Conservation (phyloP, 2,329 filamentous ascomycete species). For the Colletotrichum spinosum region DNA sequence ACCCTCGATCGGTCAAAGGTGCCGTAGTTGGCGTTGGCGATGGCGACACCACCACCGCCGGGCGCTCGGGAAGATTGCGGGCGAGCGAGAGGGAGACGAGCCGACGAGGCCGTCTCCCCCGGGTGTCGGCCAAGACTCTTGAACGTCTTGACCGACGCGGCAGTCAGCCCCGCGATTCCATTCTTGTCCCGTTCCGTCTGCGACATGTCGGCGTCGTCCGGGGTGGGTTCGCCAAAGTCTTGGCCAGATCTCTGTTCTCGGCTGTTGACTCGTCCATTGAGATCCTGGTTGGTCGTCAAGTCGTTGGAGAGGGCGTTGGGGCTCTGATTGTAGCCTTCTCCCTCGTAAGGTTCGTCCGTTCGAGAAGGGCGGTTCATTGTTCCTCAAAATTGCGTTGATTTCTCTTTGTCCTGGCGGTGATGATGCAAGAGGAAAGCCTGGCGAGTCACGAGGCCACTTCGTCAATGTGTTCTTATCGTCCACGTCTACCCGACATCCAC, state of each 20-base stretch:
- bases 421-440: conserved; percentile 5
- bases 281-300: conserved; percentile 59
- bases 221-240: neutral
- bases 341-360: conserved; percentile 38
- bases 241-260: conserved; percentile 9
- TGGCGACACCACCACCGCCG: neutral
- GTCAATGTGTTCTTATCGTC: conserved; percentile 3
- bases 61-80: conserved; percentile 1
- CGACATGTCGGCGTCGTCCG: conserved; percentile 13
- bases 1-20: neutral
- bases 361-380: conserved; percentile 39
- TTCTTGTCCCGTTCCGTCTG: conserved; percentile 3
- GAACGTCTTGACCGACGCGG: conserved; percentile 22
- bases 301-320: conserved; percentile 59
- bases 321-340: conserved; percentile 58
- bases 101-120: conserved; percentile 30
- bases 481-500: too few relatives aligned
- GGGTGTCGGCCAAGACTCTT: conserved; percentile 28
- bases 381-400: neutral
- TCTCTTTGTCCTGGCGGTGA: neutral
- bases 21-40: too few relatives aligned
- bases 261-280: conserved; percentile 56
- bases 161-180: neutral
- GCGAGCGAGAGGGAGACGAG: conserved; percentile 31
- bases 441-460: neutral